Base-by-base conservation (phyloP, 2,329 filamentous ascomycete genomes). In the Nemania diffusa region DNA sequence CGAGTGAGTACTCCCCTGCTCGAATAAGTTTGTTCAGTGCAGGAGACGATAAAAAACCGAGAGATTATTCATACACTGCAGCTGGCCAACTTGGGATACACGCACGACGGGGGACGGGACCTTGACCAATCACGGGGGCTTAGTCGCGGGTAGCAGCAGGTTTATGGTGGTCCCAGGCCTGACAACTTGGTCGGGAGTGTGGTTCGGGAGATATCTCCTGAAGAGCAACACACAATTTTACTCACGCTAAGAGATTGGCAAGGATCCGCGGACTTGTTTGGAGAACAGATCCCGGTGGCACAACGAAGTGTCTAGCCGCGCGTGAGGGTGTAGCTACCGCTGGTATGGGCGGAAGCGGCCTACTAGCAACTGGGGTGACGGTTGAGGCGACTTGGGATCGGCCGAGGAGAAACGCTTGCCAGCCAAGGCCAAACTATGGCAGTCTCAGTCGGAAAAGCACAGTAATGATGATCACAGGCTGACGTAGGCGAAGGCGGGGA, bases 141-240 rank as follows among this genome's bases (percentile, higher is more conserved):
- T 44, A 60, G 34, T 22, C 8, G 37, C 67, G 67, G 69, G 62
- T 68, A 61, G 57, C 44, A 46, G 67, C 64, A 71, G 63, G 44
- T 13, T 32, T 26, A 40, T 32, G 27, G 32, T 57, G 42, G 50
- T 55, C 37, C 58, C 44, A 29, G 51, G n/a, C 27, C 22, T 27
- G 26, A 29, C 20, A 63, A 57, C 22, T 51, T 50, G 24, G 17
- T 58, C 51, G 50, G 51, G 37, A 51, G 42, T 51, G 44, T 24
- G 11, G 60, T 59, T 42, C 50, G 37, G 42, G 32, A 56, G 40
- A 55, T 48, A 17, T 46, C 40, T 61, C 44, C 34, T 50, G 29
- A 27, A 22, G 34, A 52, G 44, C 34, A 44, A 60, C 34, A 56
- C 42, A 34, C 46, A 57, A 24, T 5, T 46, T 56, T 34, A 52